Conservation (phyloP, 139 green algal genomes). For the Coelastrella sp. region DNA sequence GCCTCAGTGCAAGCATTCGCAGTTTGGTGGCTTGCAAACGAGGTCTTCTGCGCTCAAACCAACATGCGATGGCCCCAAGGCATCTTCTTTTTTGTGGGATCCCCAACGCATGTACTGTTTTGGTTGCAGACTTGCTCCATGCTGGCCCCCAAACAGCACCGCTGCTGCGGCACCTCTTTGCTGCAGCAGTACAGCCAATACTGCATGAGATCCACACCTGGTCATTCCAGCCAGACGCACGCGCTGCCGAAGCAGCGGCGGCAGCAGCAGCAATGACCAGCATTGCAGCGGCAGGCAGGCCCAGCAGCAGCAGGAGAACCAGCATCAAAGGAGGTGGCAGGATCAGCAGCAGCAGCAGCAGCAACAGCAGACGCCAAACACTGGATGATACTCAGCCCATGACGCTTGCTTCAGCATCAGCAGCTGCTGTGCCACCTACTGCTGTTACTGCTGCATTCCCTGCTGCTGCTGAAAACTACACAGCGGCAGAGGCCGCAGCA, state of each 20-base stretch:
- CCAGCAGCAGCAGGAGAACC: neutral
- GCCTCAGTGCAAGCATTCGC: no score
- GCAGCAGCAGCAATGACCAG: conserved; percentile 23
- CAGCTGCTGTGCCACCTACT: neutral
- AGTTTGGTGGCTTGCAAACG: no score
- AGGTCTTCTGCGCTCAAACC: no score
- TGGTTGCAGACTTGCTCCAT: conserved; percentile 16
- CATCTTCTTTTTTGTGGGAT: neutral
- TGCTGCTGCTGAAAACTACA: neutral
- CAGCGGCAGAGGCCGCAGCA: neutral
- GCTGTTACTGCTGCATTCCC: neutral
- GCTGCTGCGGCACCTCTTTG: conserved; percentile 35
- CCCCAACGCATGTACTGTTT: neutral
- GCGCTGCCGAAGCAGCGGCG: conserved; percentile 32
- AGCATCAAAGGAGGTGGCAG: neutral
- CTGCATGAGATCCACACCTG: conserved; percentile 15
- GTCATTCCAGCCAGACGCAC: conserved; percentile 11
- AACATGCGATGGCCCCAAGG: no score
- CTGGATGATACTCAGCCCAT: neutral
- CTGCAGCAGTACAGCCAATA: conserved; percentile 29
- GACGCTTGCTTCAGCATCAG: neutral
- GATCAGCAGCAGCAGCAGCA: neutral
- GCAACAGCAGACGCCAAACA: neutral
- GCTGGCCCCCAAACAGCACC: conserved; percentile 8
- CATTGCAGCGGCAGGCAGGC: neutral